Evolutionary conservation across 768 basidiomycete genomes (phyloP), one percentile per base, ranked within the genome.

Genomic region (Megacollybia marginata): DNA sequence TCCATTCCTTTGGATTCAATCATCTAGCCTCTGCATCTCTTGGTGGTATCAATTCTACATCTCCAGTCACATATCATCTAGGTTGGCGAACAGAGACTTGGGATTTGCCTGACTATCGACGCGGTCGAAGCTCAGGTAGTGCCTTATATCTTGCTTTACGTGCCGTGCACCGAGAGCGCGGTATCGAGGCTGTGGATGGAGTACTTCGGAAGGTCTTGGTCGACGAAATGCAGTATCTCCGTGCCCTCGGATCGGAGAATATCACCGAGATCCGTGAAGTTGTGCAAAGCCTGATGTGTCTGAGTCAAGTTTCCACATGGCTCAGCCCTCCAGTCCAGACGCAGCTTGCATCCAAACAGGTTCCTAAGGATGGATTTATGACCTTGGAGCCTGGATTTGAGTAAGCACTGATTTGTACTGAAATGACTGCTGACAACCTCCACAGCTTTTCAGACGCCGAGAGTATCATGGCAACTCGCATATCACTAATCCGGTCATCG

Each of bases 11-110:
- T 57, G 95, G 95, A 1, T 93, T 98, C 65, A 78, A 93, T 62
- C 79, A 76, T 33, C 78, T 97, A n/a, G 95, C 96, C 8, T 78
- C 88, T 55, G 71, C 75, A 20, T 75, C 86, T 6, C 66, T 87
- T 12, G 77, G 80, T 40, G 67, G 61, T 36, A 50, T 65, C 11
- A 59, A 57, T 2, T 60, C 53, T 12, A 61, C 73, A 13, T 67
- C 78, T 0, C 69, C 71, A 42, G 75, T 88, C 70, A 78, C 71
- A 33, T 93, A 92, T 64, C 77, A 82, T 36, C 72, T 97, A 1
- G 96, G 88, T 13, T 98, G 96, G 96, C 77, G 94, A 43, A 95
- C 93, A 0, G 90, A 88, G 53, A 85, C 83, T 1, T 99, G 96
- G 96, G 94, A 98, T 65, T 69, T 99, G 20, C 94, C 94, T 1